Base-by-base conservation (phyloP, 2,329 filamentous ascomycete genomes). In the Cadophora sp. region DNA sequence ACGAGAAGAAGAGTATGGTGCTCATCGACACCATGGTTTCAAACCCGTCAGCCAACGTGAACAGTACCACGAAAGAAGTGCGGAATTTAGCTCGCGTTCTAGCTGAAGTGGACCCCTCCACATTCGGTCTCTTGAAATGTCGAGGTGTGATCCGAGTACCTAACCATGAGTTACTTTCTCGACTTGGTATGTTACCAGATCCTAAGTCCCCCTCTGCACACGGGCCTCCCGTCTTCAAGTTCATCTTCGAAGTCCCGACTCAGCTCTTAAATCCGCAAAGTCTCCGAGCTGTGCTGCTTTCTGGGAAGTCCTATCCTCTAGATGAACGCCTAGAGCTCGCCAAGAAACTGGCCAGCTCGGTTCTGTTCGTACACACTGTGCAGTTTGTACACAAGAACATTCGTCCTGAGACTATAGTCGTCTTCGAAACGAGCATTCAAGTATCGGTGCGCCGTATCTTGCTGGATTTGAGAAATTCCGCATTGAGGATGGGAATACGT, bases 351-450 rank as follows among this genome's bases (percentile, higher is more conserved):
- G 73, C 75, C 1, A 71, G 64, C 24, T 72, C 76, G 13, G 66
- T 79, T 0, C 68, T 71, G 20, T 79, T 68, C 59, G 62, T 78
- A 4, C 76, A 79, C 62, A 70, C 69, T 0, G 47, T 67, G 5
- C 68, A 69, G 1, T 76, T 79, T 55, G 77, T 79, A 0, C 77
- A 79, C 66, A 80, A 80, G 60, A 75, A 75, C 47, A 76, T 79
- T 41, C 73, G 77, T 13, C 76, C 77, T 0, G 77, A 79, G 62
- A 78, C 73, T 4, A 70, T 78, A 9, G 7, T 79, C 1, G 24
- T 79, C 18, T 73, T 78, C 43, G 6, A 67, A 48, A 65, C 39
- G 47, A 65, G 8, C 4, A 45, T 16, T 65, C 61, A 7, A 53
- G 47, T 20, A 64, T 69, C n/a, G 62, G 55, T 1, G 39, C 55